Percentiles rank a stretch among this genome's conserved stretches.
Evolutionary conservation across 805 yeast species (phyloP).

Genomic region (Candida bentonensis): DNA sequence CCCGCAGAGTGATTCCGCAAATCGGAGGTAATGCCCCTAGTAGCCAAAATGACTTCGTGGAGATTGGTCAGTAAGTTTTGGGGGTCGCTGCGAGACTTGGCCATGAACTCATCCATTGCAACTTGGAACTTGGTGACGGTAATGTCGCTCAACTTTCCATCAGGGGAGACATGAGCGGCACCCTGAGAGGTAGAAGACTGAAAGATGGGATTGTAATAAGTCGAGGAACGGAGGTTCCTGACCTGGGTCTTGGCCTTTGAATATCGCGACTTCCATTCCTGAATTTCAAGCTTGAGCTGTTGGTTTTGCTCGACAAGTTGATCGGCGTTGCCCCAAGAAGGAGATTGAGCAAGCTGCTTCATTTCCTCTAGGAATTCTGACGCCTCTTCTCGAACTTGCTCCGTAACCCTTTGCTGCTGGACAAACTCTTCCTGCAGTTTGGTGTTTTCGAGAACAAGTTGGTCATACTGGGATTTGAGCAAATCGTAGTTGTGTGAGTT

Average conservation of each 20-base stretch:
- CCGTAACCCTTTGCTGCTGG: slow-evolving; percentile 18
- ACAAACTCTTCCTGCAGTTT: slow-evolving; percentile 13
- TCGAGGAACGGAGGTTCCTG: slow-evolving; percentile 9
- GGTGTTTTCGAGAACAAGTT: slow-evolving; percentile 9
- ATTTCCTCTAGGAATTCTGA: slow-evolving; percentile 22
- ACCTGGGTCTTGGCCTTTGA: slow-evolving; percentile 18
- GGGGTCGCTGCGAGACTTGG: slow-evolving; percentile 16
- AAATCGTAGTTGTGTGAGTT: no score
- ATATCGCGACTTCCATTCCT: slow-evolving; percentile 23
- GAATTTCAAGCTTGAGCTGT: slow-evolving; percentile 19
- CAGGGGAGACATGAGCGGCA: neutral
- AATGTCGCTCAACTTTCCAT: slow-evolving; percentile 17
- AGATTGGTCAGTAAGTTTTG: slow-evolving; percentile 18
- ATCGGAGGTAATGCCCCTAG: slow-evolving; percentile 18
- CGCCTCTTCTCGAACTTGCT: slow-evolving; percentile 25
- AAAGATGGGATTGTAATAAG: neutral
- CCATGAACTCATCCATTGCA: slow-evolving; percentile 21
- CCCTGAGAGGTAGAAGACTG: neutral
- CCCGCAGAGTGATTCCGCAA: slow-evolving; percentile 6
- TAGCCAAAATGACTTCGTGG: slow-evolving; percentile 21
- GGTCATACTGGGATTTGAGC: slow-evolving; percentile 4
- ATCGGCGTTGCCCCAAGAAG: slow-evolving; percentile 9
- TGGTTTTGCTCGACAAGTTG: slow-evolving; percentile 14
- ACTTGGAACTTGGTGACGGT: slow-evolving; percentile 19
- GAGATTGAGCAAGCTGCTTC: slow-evolving; percentile 22